Evolutionary conservation across 2,329 filamentous ascomycete genomes (phyloP), one percentile per base, ranked within the genome.

Genomic region (Xylariaceae sp.): DNA sequence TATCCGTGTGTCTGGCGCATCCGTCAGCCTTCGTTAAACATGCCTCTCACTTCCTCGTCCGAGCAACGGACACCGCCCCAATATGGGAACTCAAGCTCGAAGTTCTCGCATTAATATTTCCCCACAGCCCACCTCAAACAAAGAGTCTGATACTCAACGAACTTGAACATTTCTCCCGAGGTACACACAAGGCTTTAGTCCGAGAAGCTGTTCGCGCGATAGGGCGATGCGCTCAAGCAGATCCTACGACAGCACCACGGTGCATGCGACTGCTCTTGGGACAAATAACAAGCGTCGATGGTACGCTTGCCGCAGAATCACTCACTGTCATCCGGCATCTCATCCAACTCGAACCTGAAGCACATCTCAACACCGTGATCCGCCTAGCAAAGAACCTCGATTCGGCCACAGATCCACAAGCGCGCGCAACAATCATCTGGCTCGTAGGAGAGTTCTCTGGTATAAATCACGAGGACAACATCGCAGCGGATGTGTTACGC

Each of bases 371-470:
- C 39, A 99, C 94, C 0, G 90, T 97, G 1, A 82, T 97, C 32
- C 82, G 90, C 42, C 73, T 99, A 43, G 94, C 94, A 6, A 94
- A 90, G 69, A 91, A 96, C 54, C 80, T 99, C 2, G 94, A 96
- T 63, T 87, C 86, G 3, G 89, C 90, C 1, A 89, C 87, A 0
- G 91, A 94, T 53, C 85, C 94, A 1, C 86, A 90, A 53, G 94
- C 94, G 3, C 81, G 94, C 57, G 94, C 94, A 3, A 96, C 89
- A 44, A 96, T 99, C 55, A 87, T 99, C 59, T 99, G 94, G 94
- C 81, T 99, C 1, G 91, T 97, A 0, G 94, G 94, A 41, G 94
- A 99, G 68, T 97, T 95, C 61, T 83, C 92, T 0, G 89, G 90
- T 0, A 69, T 87, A 2, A 83, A 90, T 48, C 81, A 85, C 10